Evolutionary conservation across 129 eudicot genomes (phyloP).

Genomic region (Saposhnikovia divaricata): DNA sequence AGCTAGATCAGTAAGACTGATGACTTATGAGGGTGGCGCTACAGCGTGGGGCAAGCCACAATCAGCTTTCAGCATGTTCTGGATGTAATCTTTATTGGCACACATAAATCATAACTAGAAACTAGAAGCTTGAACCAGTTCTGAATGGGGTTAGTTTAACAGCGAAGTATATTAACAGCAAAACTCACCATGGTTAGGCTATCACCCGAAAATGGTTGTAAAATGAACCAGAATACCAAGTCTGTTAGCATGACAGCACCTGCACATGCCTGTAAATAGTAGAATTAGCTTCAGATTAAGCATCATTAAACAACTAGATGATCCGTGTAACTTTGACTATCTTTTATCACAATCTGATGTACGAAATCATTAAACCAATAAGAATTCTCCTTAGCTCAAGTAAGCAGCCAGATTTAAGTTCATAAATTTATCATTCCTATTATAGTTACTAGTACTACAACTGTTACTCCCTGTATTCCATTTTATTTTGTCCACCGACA

Average conservation of each 20-base stretch:
- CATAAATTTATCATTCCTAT: neutral
- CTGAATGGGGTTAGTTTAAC: too few relatives aligned
- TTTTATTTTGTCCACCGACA: too few relatives aligned
- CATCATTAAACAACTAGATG: neutral
- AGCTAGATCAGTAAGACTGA: neutral
- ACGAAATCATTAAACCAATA: neutral
- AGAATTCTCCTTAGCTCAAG: neutral
- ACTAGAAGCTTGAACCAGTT: neutral
- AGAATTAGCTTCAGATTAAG: neutral
- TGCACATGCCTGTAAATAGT: conserved; percentile 55
- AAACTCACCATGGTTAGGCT: conserved; percentile 62
- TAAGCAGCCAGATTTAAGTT: neutral
- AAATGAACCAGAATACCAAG: conserved; percentile 68
- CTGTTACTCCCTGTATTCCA: too few relatives aligned
- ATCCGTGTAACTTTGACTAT: neutral
- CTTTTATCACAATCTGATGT: neutral
- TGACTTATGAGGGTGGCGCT: neutral
- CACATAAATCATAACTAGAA: neutral
- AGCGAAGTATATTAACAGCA: neutral
- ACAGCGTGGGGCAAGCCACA: neutral
- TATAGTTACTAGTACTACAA: neutral
- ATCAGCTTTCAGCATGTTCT: neutral
- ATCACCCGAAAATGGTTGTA: conserved; percentile 53
- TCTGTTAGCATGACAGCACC: conserved; percentile 86
- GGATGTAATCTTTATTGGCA: neutral